phyloP scores from a whole-genome alignment of 1,284 basidiomycete species.

The Apiotrichum laibachii region DNA sequence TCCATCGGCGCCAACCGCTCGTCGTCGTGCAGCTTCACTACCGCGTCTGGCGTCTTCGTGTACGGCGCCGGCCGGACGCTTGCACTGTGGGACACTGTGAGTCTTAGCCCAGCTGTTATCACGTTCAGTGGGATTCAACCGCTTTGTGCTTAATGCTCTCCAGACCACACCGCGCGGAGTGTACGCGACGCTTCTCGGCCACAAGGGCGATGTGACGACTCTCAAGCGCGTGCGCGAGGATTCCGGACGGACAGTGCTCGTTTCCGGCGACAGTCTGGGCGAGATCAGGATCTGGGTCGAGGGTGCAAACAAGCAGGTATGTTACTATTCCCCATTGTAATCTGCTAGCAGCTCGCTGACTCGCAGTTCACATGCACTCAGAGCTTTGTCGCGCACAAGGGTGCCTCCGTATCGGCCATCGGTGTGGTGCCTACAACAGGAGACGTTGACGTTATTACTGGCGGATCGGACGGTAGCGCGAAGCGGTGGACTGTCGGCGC shows the following conservation, averaged over 20 bases:
- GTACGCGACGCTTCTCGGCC: constrained; percentile 67
- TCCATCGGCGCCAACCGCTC: constrained; percentile 75
- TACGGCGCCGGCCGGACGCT: constrained; percentile 75
- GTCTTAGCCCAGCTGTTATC: constrained; percentile 23
- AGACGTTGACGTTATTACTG: constrained; percentile 61
- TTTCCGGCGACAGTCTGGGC: constrained; percentile 74
- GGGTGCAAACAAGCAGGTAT: constrained; percentile 11
- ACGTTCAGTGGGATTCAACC: neutral
- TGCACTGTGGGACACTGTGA: constrained; percentile 71
- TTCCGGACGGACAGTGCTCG: constrained; percentile 54
- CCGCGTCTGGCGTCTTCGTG: constrained; percentile 60
- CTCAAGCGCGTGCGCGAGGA: constrained; percentile 59
- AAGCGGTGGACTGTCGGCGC: constrained; percentile 63
- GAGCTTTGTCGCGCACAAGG: constrained; percentile 61
- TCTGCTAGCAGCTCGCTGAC: constrained; percentile 15
- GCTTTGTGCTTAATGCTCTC: neutral
- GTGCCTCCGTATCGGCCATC: constrained; percentile 65
- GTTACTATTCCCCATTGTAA: constrained; percentile 14
- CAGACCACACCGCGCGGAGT: constrained; percentile 55
- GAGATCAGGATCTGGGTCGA: constrained; percentile 49
- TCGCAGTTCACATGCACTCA: constrained; percentile 58
- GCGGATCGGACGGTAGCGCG: constrained; percentile 72
- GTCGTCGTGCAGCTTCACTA: constrained; percentile 61
- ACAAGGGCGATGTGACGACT: constrained; percentile 70
- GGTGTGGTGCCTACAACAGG: constrained; percentile 47